phyloP scores from a whole-genome alignment of 2,329 filamentous ascomycete genomes.

The Fusarium acutatum region DNA sequence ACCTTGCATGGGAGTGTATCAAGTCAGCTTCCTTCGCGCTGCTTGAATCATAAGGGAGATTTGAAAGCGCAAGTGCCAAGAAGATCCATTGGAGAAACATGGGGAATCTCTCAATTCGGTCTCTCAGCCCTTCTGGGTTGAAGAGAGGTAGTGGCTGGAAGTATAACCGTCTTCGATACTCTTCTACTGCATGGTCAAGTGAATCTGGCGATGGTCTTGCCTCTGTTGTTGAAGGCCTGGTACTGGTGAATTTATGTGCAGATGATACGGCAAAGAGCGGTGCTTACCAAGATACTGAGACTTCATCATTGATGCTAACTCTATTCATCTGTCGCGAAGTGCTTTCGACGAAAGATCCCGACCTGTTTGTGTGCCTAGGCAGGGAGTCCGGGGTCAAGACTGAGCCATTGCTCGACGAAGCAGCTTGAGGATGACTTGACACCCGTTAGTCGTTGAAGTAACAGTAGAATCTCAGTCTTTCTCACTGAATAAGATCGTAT shows the following conservation, averaged over 20 bases:
- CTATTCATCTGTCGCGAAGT: neutral
- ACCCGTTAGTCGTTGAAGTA: neutral
- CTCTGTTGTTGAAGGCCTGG: neutral
- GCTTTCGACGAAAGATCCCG: neutral
- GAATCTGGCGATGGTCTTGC: conserved; percentile 3
- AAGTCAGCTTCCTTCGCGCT: conserved; percentile 23
- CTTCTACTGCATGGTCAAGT: conserved; percentile 15
- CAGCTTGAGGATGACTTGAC: neutral
- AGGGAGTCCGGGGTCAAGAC: conserved; percentile 13
- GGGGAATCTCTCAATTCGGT: conserved; percentile 4
- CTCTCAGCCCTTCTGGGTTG: neutral
- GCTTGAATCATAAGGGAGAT: conserved; percentile 3
- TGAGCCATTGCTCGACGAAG: conserved; percentile 9
- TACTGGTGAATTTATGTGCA: neutral
- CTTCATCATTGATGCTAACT: neutral
- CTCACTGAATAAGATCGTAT: conserved; percentile 14
- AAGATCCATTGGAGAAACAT: conserved; percentile 30
- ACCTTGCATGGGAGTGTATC: conserved; percentile 3
- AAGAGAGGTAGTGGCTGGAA: conserved; percentile 36
- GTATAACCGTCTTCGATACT: conserved; percentile 26
- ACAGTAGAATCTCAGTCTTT: fast-evolving
- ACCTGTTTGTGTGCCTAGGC: neutral
- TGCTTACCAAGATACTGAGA: neutral
- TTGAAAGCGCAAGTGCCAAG: conserved; percentile 14
- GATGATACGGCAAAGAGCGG: too few relatives aligned